Evolutionary conservation across 208 protist genomes (phyloP).

Genomic region (Crithidia acanthocephali): DNA sequence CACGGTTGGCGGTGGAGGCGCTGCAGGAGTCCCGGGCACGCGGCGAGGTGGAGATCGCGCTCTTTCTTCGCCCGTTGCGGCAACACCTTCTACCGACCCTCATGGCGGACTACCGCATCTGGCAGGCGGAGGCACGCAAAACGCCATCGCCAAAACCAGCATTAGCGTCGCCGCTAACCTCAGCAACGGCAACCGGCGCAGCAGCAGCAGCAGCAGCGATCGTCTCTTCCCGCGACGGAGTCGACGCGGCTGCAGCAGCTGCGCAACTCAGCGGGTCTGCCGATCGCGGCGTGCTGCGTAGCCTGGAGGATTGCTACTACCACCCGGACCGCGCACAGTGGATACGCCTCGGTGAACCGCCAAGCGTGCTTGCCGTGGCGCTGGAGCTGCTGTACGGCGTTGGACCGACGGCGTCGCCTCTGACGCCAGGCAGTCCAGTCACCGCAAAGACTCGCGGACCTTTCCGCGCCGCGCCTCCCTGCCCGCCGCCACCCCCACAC

Average conservation of each 20-base stretch:
- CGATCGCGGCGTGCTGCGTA: constrained; percentile 18
- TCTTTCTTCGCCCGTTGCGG: constrained; percentile 21
- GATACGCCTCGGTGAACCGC: constrained; percentile 59
- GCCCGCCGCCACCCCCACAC: not conserved
- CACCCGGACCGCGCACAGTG: constrained; percentile 30
- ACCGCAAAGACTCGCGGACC: not conserved
- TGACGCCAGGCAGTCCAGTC: not conserved
- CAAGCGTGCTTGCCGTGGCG: constrained; percentile 47
- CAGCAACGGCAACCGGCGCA: not conserved
- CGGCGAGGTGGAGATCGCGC: constrained; percentile 6
- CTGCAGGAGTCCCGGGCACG: constrained; percentile 18
- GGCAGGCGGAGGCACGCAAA: constrained; percentile 12
- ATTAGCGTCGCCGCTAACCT: not conserved
- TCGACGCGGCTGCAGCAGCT: not conserved
- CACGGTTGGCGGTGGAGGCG: constrained; percentile 11
- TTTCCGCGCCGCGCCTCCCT: constrained; percentile 1
- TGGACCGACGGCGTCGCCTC: not conserved
- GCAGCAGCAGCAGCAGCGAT: too few species aligned
- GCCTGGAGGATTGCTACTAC: constrained; percentile 27
- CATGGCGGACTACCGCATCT: constrained; percentile 22
- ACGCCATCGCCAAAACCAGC: not conserved
- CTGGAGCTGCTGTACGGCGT: constrained; percentile 30
- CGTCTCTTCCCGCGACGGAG: not conserved
- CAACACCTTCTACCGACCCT: constrained; percentile 22
- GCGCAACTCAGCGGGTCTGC: not conserved